Percentiles rank a stretch among this genome's conserved stretches.
Evolutionary conservation across 1,284 basidiomycete genomes (phyloP).

Genomic region (Stygiomarasmius scandens): DNA sequence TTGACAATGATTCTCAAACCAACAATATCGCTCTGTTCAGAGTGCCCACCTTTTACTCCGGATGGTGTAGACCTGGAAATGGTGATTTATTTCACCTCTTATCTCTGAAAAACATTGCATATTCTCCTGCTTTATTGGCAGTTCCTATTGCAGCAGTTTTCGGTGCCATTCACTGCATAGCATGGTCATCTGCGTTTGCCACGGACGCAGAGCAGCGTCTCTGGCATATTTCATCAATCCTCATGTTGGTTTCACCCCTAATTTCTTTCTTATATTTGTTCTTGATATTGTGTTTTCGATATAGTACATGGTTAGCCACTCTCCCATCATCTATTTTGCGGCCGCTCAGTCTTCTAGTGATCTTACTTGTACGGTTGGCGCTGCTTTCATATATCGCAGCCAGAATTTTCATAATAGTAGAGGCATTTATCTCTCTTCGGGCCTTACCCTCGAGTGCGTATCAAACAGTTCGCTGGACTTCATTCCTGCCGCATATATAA

Average conservation of each 20-base stretch:
- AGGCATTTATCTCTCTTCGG: slow-evolving; percentile 12
- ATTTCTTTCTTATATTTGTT: too few relatives aligned
- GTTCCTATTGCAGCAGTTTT: slow-evolving; percentile 8
- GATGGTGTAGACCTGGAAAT: too few relatives aligned
- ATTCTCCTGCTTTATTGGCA: too few relatives aligned
- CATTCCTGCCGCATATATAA: slow-evolving; percentile 14
- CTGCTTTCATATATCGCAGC: slow-evolving; percentile 2
- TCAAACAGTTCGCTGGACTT: slow-evolving; percentile 10
- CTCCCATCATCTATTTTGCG: too few relatives aligned
- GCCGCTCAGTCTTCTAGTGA: too few relatives aligned
- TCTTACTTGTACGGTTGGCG: neutral
- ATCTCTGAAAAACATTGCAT: too few relatives aligned
- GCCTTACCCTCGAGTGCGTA: slow-evolving; percentile 2
- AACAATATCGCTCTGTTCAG: neutral
- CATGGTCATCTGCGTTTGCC: slow-evolving; percentile 4
- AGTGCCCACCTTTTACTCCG: neutral
- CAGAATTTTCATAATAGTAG: slow-evolving; percentile 4
- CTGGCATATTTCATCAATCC: slow-evolving; percentile 10
- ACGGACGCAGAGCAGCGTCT: neutral
- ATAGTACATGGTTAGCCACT: too few relatives aligned
- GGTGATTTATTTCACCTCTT: too few relatives aligned
- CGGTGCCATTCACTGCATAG: slow-evolving; percentile 9
- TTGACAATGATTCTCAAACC: too few relatives aligned
- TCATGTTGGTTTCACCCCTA: slow-evolving; percentile 13
- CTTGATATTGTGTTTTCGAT: too few relatives aligned